Evolutionary conservation across 2,329 filamentous ascomycete species (phyloP).

Genomic region (Cercospora sesami): DNA sequence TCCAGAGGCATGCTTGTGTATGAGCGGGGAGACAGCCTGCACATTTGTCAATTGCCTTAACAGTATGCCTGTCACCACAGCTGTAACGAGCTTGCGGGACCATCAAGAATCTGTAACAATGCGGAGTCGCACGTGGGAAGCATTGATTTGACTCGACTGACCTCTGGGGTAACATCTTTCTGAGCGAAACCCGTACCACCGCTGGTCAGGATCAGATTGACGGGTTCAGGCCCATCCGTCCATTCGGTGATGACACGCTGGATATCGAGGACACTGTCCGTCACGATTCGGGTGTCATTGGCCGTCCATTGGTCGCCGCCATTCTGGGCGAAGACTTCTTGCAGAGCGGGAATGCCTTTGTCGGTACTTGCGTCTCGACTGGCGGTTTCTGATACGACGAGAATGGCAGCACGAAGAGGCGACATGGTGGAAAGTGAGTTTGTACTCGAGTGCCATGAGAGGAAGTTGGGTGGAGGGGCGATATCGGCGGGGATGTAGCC

Average conservation of each 20-base stretch:
- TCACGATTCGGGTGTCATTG: constrained; percentile 69
- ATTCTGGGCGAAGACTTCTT: constrained; percentile 66
- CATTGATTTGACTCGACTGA: constrained; percentile 43
- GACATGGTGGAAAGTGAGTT: constrained; percentile 2
- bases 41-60: not conserved
- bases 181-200: constrained; percentile 91
- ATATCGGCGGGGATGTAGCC: not conserved
- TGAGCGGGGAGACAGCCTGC: constrained; percentile 72
- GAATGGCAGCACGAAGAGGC: constrained; percentile 68
- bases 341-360: constrained; percentile 66
- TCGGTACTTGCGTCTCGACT: constrained; percentile 77
- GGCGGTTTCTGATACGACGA: constrained; percentile 90
- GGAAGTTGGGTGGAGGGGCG: not conserved
- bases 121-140: not conserved
- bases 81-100: not conserved
- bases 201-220: constrained; percentile 82
- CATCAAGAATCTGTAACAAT: not conserved
- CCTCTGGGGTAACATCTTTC: constrained; percentile 85
- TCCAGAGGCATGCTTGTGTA: constrained; percentile 84
- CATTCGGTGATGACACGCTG: constrained; percentile 70
- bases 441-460: not conserved
- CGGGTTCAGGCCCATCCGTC: constrained; percentile 61
- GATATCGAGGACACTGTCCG: constrained; percentile 73
- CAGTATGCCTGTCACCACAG: not conserved
- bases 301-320: constrained; percentile 72